These are phyloP conservation scores for Xylariales sp. DNA, from an alignment of 2,329 filamentous ascomycete species.

Conservation along the genomic window DNA sequence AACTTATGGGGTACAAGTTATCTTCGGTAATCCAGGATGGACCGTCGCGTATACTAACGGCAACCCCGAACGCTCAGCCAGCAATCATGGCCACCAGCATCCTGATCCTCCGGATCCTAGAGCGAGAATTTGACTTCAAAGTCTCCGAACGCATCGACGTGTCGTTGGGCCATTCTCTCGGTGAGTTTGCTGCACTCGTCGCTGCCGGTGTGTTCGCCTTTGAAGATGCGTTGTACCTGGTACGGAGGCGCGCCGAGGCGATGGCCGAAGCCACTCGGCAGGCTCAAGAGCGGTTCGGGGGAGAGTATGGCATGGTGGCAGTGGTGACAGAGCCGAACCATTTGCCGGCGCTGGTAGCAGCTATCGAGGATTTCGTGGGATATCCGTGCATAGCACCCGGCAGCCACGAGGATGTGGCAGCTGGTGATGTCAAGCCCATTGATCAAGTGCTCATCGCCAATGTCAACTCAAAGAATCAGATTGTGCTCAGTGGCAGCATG, in stretches of 20 bases:
- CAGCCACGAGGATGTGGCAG: constrained; percentile 64
- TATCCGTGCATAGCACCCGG: constrained; percentile 62
- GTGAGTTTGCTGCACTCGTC: constrained; percentile 88
- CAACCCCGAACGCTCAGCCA: constrained; percentile 84
- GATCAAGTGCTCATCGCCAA: constrained; percentile 89
- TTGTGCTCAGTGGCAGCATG: constrained; percentile 86
- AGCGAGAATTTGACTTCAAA: constrained; percentile 78
- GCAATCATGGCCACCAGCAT: constrained; percentile 95
- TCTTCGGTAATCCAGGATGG: constrained; percentile 76
- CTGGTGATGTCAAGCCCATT: constrained; percentile 66
- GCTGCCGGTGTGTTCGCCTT: constrained; percentile 78
- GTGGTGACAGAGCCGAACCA: constrained; percentile 82
- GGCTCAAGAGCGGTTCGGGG: constrained; percentile 63
- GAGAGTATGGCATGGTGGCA: constrained; percentile 92
- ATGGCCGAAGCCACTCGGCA: constrained; percentile 74
- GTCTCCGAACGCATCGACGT: constrained; percentile 70
- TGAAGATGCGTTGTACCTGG: constrained; percentile 71
- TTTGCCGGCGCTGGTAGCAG: constrained; percentile 62
- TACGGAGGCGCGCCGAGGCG: constrained; percentile 71
- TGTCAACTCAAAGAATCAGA: constrained; percentile 94
- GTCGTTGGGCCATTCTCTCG: constrained; percentile 83
- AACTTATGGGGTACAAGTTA: constrained; percentile 68
- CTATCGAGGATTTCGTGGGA: constrained; percentile 76
- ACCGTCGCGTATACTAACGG: constrained; percentile 70
- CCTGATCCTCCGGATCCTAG: constrained; percentile 81